Evolutionary conservation across 2,329 filamentous ascomycete species (phyloP).

Genomic region (Saccharata proteae): DNA sequence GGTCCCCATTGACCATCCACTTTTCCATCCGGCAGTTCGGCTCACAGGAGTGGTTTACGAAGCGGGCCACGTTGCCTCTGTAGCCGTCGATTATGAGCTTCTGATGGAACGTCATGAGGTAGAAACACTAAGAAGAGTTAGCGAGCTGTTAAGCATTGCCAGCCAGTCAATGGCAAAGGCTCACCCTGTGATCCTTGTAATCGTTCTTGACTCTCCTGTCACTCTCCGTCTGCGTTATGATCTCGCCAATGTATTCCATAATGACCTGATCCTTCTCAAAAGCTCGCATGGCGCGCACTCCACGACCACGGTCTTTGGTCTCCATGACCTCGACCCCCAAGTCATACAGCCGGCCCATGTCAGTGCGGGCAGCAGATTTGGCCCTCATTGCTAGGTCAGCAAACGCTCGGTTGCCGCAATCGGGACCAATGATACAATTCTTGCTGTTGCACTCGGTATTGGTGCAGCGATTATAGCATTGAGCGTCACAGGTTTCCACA

Average conservation of each 20-base stretch:
- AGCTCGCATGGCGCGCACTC: conserved; percentile 78
- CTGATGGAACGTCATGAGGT: conserved; percentile 96
- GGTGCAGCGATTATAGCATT: conserved; percentile 81
- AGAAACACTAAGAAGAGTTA: conserved; percentile 60
- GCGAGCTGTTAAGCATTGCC: neutral
- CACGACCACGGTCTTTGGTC: conserved; percentile 77
- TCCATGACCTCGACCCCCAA: conserved; percentile 93
- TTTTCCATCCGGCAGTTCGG: conserved; percentile 98
- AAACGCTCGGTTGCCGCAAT: conserved; percentile 83
- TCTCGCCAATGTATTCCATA: conserved; percentile 95
- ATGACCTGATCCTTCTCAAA: conserved; percentile 91
- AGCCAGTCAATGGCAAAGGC: conserved; percentile 16
- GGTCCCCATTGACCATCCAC: conserved; percentile 88
- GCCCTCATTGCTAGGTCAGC: no score
- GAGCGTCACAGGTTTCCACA: conserved; percentile 42
- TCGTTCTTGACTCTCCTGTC: conserved; percentile 85
- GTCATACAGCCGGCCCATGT: conserved; percentile 59
- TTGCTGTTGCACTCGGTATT: conserved; percentile 87
- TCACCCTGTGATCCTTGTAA: conserved; percentile 86
- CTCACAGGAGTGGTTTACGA: conserved; percentile 94
- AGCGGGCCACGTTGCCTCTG: conserved; percentile 87
- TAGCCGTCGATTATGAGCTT: conserved; percentile 98
- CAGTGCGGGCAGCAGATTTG: no score
- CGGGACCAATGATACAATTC: conserved; percentile 72
- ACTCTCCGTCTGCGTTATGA: conserved; percentile 89